phyloP scores from a whole-genome alignment of 1,139 yeast genomes.

The Candida anutae region DNA sequence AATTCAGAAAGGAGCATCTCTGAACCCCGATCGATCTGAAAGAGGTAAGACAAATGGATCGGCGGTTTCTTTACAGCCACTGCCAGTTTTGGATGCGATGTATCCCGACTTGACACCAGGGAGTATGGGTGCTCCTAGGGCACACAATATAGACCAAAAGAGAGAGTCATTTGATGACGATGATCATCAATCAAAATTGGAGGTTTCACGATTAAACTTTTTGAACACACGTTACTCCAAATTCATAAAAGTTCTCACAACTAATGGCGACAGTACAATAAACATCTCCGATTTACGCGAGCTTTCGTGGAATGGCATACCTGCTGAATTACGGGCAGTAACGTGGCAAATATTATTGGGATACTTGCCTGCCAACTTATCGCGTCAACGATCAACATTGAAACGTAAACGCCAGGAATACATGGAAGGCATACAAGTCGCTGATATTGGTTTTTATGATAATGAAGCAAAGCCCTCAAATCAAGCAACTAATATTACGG shows the following conservation, averaged over 20 bases:
- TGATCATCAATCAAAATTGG: constrained; percentile 30
- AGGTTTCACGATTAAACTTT: constrained; percentile 51
- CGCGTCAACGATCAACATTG: constrained; percentile 63
- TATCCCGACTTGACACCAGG: constrained; percentile 31
- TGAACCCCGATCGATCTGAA: neutral
- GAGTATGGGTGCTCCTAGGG: constrained; percentile 2
- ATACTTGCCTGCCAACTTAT: constrained; percentile 78
- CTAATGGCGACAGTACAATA: constrained; percentile 48
- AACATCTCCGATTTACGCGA: constrained; percentile 54
- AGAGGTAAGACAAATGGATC: neutral
- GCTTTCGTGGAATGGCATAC: constrained; percentile 93
- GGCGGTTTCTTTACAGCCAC: constrained; percentile 12
- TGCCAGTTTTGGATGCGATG: constrained; percentile 30
- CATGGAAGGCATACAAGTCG: constrained; percentile 50
- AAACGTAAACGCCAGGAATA: constrained; percentile 83
- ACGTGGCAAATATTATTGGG: constrained; percentile 90
- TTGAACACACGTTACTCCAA: constrained; percentile 53
- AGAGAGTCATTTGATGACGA: constrained; percentile 20
- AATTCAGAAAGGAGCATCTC: constrained; percentile 1
- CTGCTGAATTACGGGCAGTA: constrained; percentile 69
- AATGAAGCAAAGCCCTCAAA: constrained; percentile 9
- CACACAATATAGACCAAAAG: constrained; percentile 2
- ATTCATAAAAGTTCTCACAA: constrained; percentile 57
- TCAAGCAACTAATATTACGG: constrained; percentile 3
- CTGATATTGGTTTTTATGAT: constrained; percentile 44